Evolutionary conservation across 345 rosid genomes (phyloP).

Genomic region (Microcos paniculata): DNA sequence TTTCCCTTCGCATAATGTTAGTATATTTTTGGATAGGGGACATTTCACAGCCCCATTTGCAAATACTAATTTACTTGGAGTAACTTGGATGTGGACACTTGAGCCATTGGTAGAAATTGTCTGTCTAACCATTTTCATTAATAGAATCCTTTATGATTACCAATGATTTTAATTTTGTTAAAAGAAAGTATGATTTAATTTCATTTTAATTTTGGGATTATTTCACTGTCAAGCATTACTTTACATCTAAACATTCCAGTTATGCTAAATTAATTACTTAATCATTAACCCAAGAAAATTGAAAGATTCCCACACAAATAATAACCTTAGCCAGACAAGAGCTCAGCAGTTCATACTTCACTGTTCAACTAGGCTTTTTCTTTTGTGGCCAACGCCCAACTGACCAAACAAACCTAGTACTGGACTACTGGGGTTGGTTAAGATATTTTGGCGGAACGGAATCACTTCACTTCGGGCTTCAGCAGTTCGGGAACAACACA

Average conservation of each 20-base stretch:
- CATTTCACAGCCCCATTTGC: background rate
- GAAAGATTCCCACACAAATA: too few relatives aligned
- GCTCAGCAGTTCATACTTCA: too few relatives aligned
- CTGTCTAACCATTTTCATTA: background rate
- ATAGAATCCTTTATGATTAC: background rate
- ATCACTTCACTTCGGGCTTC: background rate
- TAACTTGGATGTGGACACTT: background rate
- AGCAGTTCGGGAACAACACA: background rate
- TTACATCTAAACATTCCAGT: background rate
- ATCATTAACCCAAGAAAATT: too few relatives aligned
- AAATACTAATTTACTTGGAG: background rate
- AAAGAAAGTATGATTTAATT: too few relatives aligned
- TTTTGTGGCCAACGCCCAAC: too few relatives aligned
- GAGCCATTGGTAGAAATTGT: background rate
- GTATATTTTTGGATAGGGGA: background rate
- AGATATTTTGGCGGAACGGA: background rate
- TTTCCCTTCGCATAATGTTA: background rate
- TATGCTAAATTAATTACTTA: too few relatives aligned
- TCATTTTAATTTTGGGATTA: background rate
- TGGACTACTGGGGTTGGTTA: too few relatives aligned
- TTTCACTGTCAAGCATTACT: background rate
- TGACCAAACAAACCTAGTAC: too few relatives aligned
- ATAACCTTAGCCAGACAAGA: too few relatives aligned
- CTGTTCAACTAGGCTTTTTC: too few relatives aligned
- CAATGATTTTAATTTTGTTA: background rate